Evolutionary conservation across 2,329 filamentous ascomycete genomes (phyloP), one percentile per base, ranked within the genome.

Genomic region (Neofusicoccum laricinum): DNA sequence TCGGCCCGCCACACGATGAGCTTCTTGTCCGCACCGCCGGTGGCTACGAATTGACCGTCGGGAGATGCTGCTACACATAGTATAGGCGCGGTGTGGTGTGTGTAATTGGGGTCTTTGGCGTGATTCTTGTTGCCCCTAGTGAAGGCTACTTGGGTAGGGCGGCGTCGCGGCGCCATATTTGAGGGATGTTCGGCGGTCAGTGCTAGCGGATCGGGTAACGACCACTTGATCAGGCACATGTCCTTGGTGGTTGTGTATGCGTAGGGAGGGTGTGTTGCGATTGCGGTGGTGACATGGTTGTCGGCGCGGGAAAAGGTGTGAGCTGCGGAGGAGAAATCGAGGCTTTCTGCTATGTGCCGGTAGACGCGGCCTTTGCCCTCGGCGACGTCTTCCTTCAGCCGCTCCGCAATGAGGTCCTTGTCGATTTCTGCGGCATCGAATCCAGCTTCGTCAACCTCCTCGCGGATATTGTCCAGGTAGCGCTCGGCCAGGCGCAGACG

Each of bases 381-480:
- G 61, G 95, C 88, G 48, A 95, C 91, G 75, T 98, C 95, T 78
- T 97, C 92, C 77, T 94, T 88, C 71, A 99, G 81, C 70, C 93
- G 84, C 76, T 96, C 91, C 46, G 94, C 93, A 71, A 99, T 93
- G 70, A 97, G 81, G 74, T 99, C 95, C 65, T 90, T 85, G 79
- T 98, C 95, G 65, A 99, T 91, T 61, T 98, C 92, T 70, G 90
- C 93, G 7, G 95, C 95, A 78, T 99, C 93, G 73, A 98, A 99
- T 43, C 93, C 95, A 61, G 85, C 85, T 68, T 92, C 90, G 70
- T 96, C 90, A 30, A 82, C 78, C 70, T 97, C 90, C 71, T 90
- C 86, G 71, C 90, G 88, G 67, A 97, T 88, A 74, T 96, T 97
- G 63, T 97, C 90, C 63, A 99, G 85, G 76, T 99, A 98, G 71